These are phyloP conservation scores for Penicillium soppii DNA, from an alignment of 495 filamentous ascomycete genomes.

Conservation along the genomic window DNA sequence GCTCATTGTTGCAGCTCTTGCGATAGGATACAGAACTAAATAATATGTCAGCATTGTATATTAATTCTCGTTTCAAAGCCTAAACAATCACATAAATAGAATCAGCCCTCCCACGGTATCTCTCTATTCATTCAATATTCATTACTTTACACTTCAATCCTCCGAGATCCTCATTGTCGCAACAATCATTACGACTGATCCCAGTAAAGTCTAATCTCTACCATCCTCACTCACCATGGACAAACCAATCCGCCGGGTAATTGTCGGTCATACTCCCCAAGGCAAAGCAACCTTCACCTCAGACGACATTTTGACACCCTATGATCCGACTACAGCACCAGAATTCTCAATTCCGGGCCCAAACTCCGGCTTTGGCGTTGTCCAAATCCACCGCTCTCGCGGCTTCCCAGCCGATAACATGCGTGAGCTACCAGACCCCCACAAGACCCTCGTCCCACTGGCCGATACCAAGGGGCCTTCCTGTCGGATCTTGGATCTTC, in stretches of 20 bases:
- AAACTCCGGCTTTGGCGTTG: slow-evolving; percentile 20
- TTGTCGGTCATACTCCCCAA: slow-evolving; percentile 16
- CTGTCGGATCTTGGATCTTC: slow-evolving; percentile 22
- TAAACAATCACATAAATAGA: too few relatives aligned
- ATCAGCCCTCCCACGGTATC: too few relatives aligned
- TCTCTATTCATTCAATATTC: too few relatives aligned
- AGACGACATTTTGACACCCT: slow-evolving; percentile 21
- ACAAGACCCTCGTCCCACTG: slow-evolving; percentile 23
- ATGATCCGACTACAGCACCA: slow-evolving; percentile 24
- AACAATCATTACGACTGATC: neutral
- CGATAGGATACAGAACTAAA: too few relatives aligned
- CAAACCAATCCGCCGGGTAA: slow-evolving; percentile 22
- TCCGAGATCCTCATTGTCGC: neutral
- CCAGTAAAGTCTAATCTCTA: too few relatives aligned
- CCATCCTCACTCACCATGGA: slow-evolving; percentile 15
- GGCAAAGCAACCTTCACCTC: slow-evolving; percentile 24
- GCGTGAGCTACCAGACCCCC: slow-evolving; percentile 16
- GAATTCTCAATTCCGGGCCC: slow-evolving; percentile 16
- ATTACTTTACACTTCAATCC: neutral
- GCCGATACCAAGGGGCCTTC: slow-evolving; percentile 30
- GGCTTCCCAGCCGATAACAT: slow-evolving; percentile 25
- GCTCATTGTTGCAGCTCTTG: too few relatives aligned
- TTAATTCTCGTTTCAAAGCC: too few relatives aligned
- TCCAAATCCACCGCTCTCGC: slow-evolving; percentile 28
- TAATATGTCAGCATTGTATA: too few relatives aligned